Evolutionary conservation across 148 eudicot genomes (phyloP), one percentile per base, ranked within the genome.

Genomic region (Rhododendron ferrugineum): DNA sequence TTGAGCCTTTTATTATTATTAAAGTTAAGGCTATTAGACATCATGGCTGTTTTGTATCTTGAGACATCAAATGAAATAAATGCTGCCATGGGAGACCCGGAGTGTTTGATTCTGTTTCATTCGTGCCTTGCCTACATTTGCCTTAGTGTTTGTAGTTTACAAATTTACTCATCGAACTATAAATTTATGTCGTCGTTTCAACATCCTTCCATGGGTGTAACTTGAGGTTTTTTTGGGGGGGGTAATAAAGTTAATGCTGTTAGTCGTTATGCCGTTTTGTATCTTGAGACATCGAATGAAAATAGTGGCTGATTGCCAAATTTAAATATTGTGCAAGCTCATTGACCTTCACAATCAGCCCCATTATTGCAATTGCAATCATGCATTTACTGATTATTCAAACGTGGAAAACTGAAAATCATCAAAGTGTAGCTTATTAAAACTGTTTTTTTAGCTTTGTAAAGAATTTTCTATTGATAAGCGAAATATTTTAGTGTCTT

Each of bases 401-500:
- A 56, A 56, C 7, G 62, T 16, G 62, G 62, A 56, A 16, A 52
- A 56, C 28, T 92, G 97, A 9, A 94, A 92, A 83, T 7, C 72
- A 64, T 64, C 72, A 64, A 64, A 64, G 26, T 64, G 5, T 3
- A 64, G 30, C 72, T 23, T 1, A 2, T 22, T 60, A 60, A 60
- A 15, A 58, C 1, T 0, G 20, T 1, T 52, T 13, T 11, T 50
- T 50, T 2, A 8, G 30, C 70, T 0, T 26, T n/a, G 23, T 64
- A 9, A 10, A n/a, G 32, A 26, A 20, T 64, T 30, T 30, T 70
- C 30, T 4, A 28, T 64, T 3, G n/a, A n/a, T n/a, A n/a, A n/a
- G 14, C 14, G 5, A n/a, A 26, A 26, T 0, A 4, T 66, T 66
- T 40, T 3, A 66, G n/a, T n/a, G n/a, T n/a, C n/a, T n/a, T n/a